Evolutionary conservation across 208 protist species (phyloP), one percentile per base, ranked within the genome.

Genomic region (Leishmania tropica): DNA sequence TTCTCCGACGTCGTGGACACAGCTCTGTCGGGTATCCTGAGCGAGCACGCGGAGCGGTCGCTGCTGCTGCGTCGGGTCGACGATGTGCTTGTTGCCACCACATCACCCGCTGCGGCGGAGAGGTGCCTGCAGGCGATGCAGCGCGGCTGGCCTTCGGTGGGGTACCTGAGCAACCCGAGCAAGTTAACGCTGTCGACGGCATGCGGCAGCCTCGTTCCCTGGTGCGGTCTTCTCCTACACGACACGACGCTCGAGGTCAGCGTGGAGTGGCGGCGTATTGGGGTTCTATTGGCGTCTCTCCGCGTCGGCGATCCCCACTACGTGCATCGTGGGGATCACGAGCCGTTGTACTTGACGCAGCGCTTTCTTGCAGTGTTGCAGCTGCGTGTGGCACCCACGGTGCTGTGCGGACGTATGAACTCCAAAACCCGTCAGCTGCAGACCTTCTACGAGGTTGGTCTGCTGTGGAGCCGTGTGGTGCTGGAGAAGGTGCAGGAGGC

Each of bases 1-100:
- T 80, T 97, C 56, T 67, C 73, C 24, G 21, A 79, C n/a, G 51
- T 60, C 13, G 82, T 91, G 35, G 88, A 92, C 42, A 76, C 75
- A 28, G 54, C 42, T n/a, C 71, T 87, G 31, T 80, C 80, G 31
- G 3, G 62, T 28, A 64, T 87, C 40, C 84, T 87, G 45, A 71
- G 80, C 76, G 80, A 81, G 64, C 87, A 91, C 79, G 68, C 85
- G 40, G 90, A 90, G 80, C 86, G 88, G 47, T 80, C 91, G 19
- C 48, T 94, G 67, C 75, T 94, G 68, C 79, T 96, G 42, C 88
- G 93, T 13, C 93, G 93, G 35, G 90, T 96, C 21, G 93, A 96
- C 78, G 93, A 96, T 79, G 84, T 96, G 58, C 78, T 96, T 24
- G 83, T 96, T 54, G 86, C 89, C 47, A 93, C 89, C 8, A 81